phyloP scores from a whole-genome alignment of 1,139 yeast genomes.

The Hyphopichia khmerensis region DNA sequence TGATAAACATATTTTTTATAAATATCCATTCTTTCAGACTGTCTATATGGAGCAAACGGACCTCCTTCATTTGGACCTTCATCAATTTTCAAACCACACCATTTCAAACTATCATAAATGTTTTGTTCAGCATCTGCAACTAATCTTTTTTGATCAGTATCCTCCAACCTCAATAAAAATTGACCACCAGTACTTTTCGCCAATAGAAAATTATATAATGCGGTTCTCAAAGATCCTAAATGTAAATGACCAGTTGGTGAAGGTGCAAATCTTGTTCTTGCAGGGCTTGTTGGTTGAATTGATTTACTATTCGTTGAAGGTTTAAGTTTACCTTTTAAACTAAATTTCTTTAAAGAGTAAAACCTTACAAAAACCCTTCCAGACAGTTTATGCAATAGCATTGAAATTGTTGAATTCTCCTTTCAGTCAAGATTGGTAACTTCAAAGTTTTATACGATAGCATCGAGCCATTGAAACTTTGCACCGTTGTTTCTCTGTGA shows the following conservation, averaged over 20 bases:
- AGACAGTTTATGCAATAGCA: not conserved
- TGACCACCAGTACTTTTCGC: constrained; percentile 81
- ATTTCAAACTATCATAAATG: constrained; percentile 68
- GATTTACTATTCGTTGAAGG: constrained; percentile 11
- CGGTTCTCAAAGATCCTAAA: constrained; percentile 90
- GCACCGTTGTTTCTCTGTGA: too few species aligned
- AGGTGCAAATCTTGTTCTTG: constrained; percentile 92
- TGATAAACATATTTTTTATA: constrained; percentile 58
- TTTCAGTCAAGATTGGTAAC: too few species aligned
- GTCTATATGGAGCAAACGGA: constrained; percentile 73
- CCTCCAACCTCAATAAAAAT: constrained; percentile 82
- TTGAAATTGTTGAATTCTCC: not conserved
- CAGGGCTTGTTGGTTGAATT: constrained; percentile 57
- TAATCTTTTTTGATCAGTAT: constrained; percentile 81
- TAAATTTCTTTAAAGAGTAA: constrained; percentile 7
- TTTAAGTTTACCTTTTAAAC: constrained; percentile 8
- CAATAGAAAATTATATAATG: constrained; percentile 79
- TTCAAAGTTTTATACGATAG: too few species aligned
- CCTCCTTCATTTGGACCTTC: constrained; percentile 82
- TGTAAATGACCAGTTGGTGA: constrained; percentile 96
- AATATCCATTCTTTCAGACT: constrained; percentile 71
- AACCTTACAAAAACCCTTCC: not conserved
- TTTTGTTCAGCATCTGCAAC: constrained; percentile 81
- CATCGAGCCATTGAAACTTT: too few species aligned
- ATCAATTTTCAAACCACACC: constrained; percentile 78